Evolutionary conservation across 2,329 filamentous ascomycete species (phyloP).

Genomic region (Cladosporium austrohemisphaericum): DNA sequence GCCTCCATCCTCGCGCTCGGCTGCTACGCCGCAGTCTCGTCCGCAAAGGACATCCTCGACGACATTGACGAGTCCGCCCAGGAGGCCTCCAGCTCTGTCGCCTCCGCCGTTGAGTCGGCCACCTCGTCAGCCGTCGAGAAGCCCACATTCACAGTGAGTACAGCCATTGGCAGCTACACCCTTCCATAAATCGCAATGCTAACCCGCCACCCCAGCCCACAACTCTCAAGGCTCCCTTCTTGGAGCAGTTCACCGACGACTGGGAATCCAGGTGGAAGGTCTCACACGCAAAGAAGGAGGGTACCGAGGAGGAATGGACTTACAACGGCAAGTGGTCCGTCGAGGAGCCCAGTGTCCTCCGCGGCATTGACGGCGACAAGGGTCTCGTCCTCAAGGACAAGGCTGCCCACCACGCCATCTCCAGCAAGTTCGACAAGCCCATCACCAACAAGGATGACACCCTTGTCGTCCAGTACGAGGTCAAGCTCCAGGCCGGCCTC

Average conservation of each 20-base stretch:
- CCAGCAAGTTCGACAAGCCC: constrained; percentile 94
- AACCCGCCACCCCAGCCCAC: constrained; percentile 61
- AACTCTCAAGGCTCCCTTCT: constrained; percentile 83
- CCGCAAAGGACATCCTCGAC: constrained; percentile 66
- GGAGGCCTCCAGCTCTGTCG: constrained; percentile 40
- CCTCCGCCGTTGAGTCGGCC: constrained; percentile 48
- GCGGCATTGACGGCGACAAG: constrained; percentile 92
- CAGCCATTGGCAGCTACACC: constrained; percentile 3
- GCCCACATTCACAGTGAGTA: constrained; percentile 82
- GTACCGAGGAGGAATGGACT: constrained; percentile 84
- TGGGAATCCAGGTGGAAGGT: constrained; percentile 93
- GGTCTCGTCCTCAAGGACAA: constrained; percentile 97
- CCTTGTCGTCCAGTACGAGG: constrained; percentile 96
- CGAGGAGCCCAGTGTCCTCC: constrained; percentile 85
- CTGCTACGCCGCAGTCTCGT: constrained; percentile 67
- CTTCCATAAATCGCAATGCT: constrained; percentile 8
- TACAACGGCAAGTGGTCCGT: constrained; percentile 96
- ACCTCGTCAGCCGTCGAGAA: constrained; percentile 61
- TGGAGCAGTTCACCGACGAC: constrained; percentile 97
- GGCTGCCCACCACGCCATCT: constrained; percentile 98
- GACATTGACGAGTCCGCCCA: constrained; percentile 55
- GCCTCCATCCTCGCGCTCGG: constrained; percentile 71
- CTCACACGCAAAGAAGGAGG: constrained; percentile 95
- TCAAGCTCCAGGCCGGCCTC: constrained; percentile 95
- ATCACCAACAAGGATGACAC: constrained; percentile 97